phyloP scores from a whole-genome alignment of 2,329 filamentous ascomycete species.

The Dissoconium aciculare region DNA sequence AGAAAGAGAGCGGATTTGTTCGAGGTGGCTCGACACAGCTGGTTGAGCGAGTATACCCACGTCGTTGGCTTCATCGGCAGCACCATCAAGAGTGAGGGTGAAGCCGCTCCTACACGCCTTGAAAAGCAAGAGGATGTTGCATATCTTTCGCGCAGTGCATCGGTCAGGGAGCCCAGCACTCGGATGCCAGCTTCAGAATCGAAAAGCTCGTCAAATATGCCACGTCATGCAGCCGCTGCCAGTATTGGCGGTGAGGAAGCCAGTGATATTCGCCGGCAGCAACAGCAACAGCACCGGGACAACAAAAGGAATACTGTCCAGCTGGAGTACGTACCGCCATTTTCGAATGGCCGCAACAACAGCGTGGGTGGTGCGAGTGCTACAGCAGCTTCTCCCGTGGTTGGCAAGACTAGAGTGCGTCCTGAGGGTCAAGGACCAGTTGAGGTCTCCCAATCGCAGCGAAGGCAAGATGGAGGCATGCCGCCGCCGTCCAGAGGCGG shows the following conservation, averaged over 20 bases:
- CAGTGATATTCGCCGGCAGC: conserved; percentile 11
- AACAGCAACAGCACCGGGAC: conserved; percentile 50
- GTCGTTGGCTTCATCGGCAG: conserved; percentile 95
- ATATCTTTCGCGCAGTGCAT: conserved; percentile 67
- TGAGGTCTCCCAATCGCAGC: conserved; percentile 25
- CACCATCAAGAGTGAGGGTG: conserved; percentile 71
- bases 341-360: not conserved
- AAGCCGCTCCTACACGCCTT: conserved; percentile 69
- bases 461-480: conserved; percentile 15
- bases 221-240: conserved; percentile 12
- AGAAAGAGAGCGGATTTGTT: conserved; percentile 90
- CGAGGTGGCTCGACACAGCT: conserved; percentile 93
- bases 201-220: conserved; percentile 2
- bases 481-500: conserved; percentile 22
- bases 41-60: conserved; percentile 93
- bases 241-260: conserved; percentile 13
- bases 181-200: conserved; percentile 8
- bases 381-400: conserved; percentile 16
- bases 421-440: conserved; percentile 41
- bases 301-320: conserved; percentile 89
- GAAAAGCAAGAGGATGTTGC: conserved; percentile 40
- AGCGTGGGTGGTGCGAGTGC: not conserved
- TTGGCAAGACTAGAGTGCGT: conserved; percentile 34
- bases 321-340: conserved; percentile 87
- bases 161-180: conserved; percentile 70